Base-by-base conservation (phyloP, 1,139 yeast genomes). In the Blastobotrys serpentis region DNA sequence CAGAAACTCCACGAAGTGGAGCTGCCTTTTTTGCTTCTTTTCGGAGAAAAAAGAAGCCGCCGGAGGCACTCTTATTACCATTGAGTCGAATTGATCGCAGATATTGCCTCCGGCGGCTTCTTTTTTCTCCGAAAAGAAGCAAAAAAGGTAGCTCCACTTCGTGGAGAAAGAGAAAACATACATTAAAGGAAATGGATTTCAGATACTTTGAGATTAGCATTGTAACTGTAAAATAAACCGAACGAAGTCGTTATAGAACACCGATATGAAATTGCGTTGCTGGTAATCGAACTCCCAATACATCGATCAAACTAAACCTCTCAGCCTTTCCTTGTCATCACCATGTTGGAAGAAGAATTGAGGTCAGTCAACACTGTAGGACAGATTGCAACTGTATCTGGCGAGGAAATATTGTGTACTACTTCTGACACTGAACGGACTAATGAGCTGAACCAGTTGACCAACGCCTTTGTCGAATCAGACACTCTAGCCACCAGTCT, bases 401-500 rank as follows among this genome's bases (percentile, higher is more conserved):
- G 62, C 8, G 59, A 57, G 25, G 61, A 58, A 40, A 52, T 58
- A 4, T 25, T 56, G 29, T 48, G 53, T 21, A 51, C 56, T 2
- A 30, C 54, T 2, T 43, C 43, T 14, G 52, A 52, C 44, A 41
- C 42, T 1, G 52, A 49, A 1, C 47, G 49, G 33, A 39, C 47
- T n/a, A 22, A 49, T 7, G 50, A 49, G 43, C 32, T 54, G 26
- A 47, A 50, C 22, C 50, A 49, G 29, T 47, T 54, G 11, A 52
- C 59, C n/a, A 22, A 49, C 3, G 57, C 61, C 17, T 62, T 61
- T 49, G 56, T 55, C 7, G 56, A 55, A 29, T 47, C 58, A 7
- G 61, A 64, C 42, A 59, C 56, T 39, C 55, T 64, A 14, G 59
- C 67, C 4, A 48, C 49, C 42, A 52, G 53, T 16, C 56, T 66